Conservation (phyloP, 2,329 filamentous ascomycete species). For the Fusarium albosuccineum region DNA sequence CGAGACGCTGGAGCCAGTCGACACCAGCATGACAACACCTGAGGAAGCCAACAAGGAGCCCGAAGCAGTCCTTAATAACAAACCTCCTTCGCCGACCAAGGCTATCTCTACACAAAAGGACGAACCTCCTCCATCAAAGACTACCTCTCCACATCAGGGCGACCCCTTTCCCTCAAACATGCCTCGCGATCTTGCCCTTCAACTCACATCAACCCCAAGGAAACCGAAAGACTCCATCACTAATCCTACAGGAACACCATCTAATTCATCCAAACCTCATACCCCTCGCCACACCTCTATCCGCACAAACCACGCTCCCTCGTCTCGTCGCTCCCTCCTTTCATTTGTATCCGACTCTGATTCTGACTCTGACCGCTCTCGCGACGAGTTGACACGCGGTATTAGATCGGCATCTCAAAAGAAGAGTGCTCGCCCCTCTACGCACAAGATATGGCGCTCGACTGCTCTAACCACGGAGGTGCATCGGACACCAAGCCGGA, state of each 20-base stretch:
- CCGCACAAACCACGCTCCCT: conserved; percentile 46
- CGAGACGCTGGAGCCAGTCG: conserved; percentile 1
- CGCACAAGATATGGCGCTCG: conserved; percentile 47
- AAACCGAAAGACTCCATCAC: conserved; percentile 7
- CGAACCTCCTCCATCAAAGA: background rate
- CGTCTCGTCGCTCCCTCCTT: conserved; percentile 54
- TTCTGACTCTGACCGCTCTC: conserved; percentile 57
- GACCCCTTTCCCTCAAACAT: background rate
- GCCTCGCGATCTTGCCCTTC: background rate
- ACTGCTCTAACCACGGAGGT: conserved; percentile 48
- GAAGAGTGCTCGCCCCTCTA: conserved; percentile 28
- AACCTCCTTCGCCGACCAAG: background rate
- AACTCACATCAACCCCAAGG: conserved; percentile 14
- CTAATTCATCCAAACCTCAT: conserved; percentile 43
- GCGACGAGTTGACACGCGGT: conserved; percentile 49
- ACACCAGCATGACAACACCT: background rate
- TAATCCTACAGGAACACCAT: conserved; percentile 17
- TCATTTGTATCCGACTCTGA: conserved; percentile 59
- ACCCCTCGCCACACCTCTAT: conserved; percentile 45
- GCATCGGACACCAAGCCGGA: conserved; percentile 46
- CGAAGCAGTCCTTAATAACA: background rate
- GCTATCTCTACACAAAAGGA: background rate
- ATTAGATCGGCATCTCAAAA: conserved; percentile 32
- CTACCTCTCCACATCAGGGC: background rate
- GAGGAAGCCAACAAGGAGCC: background rate